phyloP scores from a whole-genome alignment of 148 eudicot genomes.

The Camellia japonica region DNA sequence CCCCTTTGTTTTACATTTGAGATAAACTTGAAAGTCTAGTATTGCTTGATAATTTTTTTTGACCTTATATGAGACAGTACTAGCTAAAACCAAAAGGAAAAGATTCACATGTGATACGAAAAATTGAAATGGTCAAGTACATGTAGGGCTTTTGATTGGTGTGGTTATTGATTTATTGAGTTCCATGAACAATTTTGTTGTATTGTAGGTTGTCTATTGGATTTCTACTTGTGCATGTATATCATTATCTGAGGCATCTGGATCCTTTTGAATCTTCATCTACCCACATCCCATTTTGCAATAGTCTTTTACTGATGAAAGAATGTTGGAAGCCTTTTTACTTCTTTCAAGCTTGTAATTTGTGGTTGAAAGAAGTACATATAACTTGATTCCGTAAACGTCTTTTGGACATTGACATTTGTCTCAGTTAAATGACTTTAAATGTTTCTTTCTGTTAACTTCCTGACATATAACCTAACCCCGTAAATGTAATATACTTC shows the following conservation, averaged over 20 bases:
- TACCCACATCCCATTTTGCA: too few species aligned
- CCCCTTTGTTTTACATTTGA: background rate
- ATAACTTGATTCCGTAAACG: background rate
- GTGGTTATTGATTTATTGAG: background rate
- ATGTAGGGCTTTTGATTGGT: background rate
- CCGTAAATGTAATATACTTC: background rate
- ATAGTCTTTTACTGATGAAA: background rate
- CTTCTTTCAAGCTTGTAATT: background rate
- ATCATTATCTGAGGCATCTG: background rate
- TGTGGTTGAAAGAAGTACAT: conserved; percentile 2
- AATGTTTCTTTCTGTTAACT: background rate
- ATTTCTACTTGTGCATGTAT: background rate
- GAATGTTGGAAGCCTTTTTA: background rate
- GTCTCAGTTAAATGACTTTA: background rate
- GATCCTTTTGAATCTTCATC: background rate
- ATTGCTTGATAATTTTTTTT: background rate
- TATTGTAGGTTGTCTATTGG: conserved; percentile 2
- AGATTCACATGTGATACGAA: background rate
- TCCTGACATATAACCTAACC: background rate
- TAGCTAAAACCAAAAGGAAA: background rate
- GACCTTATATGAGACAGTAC: background rate
- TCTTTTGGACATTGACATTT: background rate
- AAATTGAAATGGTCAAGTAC: background rate
- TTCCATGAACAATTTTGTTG: background rate
- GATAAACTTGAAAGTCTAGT: background rate